Base-by-base conservation (phyloP, 208 protist species). In the Entamoeba invadens region DNA sequence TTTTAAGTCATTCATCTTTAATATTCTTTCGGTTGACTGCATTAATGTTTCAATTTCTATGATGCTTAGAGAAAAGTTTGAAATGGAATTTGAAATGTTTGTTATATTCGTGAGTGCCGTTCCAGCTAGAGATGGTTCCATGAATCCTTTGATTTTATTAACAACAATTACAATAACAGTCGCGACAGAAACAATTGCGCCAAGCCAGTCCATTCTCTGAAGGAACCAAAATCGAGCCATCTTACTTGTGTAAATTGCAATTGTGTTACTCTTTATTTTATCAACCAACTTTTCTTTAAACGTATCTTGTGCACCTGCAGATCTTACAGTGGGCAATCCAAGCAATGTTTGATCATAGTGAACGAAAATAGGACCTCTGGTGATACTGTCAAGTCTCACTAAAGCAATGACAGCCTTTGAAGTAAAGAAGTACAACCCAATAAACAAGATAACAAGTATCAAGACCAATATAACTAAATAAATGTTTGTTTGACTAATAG, bases 331-430 rank as follows among this genome's bases (percentile, higher is more conserved):
- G 8, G 95, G 68, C 1, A 97, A 91, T 45, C 98, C 98, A 12
- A 93, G 94, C 16, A 99, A 94, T 6, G 97, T 97, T 93, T 99
- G 98, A 45, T 93, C 94, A 57, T 98, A 97, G 93, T 98, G 93
- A 2, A 97, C 95, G 94, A 98, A 98, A 21, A 99, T 95, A 14
- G 98, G 98, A 16, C 97, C 98, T 93, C 97, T 96, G 4, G 96
- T 94, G 16, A 97, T 95, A 51, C 95, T 95, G 4, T 97, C 96
- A 10, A 98, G 95, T 46, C 98, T 96, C 92, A 97, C 96, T 44
- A 98, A 92, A 94, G 98, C 97, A 21, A 97, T 94, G 38, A 96
- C 96, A 45, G 96, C 31, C 14, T 42, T 42, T 31, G 14, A 45
- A 18, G 45, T 45, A 10, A 25, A 45, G 0, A 18, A 45, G 21